Evolutionary conservation across 345 rosid species (phyloP).

Genomic region (Murraya koenigii): DNA sequence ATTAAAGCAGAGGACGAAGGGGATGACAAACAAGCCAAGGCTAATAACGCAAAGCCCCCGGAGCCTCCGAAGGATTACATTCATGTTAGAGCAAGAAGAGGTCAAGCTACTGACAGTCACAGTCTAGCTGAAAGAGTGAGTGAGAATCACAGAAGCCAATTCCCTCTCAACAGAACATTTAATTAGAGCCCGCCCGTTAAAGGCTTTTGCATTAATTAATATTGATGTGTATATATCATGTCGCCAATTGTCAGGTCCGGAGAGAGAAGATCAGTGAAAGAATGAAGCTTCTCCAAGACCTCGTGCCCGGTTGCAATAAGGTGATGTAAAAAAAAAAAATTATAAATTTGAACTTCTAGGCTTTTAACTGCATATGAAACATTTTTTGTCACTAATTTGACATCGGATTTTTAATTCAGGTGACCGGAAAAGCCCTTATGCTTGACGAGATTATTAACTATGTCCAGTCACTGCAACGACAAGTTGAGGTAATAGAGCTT

Average conservation of each 20-base stretch:
- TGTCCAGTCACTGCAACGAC: conserved; percentile 40
- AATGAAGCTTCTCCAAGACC: conserved; percentile 96
- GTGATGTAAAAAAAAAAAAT: conserved; percentile 20
- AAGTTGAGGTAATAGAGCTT: conserved; percentile 73
- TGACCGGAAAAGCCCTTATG: conserved; percentile 66
- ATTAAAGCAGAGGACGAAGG: conserved; percentile 41
- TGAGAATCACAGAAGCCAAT: conserved; percentile 26
- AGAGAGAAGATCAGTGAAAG: conserved; percentile 95
- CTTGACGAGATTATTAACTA: conserved; percentile 51
- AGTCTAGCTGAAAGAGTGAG: conserved; percentile 95
- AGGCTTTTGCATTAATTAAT: neutral
- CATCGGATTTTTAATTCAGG: conserved; percentile 33
- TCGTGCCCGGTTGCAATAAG: conserved; percentile 97
- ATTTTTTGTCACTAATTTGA: neutral
- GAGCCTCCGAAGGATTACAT: conserved; percentile 72
- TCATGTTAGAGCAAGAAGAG: conserved; percentile 89
- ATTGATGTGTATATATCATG: neutral
- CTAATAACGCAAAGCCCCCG: conserved; percentile 23
- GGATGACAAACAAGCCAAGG: conserved; percentile 22
- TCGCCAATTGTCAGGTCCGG: conserved; percentile 50
- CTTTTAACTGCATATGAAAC: neutral
- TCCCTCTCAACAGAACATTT: neutral
- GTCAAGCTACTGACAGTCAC: conserved; percentile 97
- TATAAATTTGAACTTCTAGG: neutral
- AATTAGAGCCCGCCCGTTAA: neutral